Percentiles rank a stretch among this genome's conserved stretches.
These are phyloP conservation scores for Umbilicaria muhlenbergii DNA, from an alignment of 495 filamentous ascomycete genomes.

Conservation along the genomic window DNA sequence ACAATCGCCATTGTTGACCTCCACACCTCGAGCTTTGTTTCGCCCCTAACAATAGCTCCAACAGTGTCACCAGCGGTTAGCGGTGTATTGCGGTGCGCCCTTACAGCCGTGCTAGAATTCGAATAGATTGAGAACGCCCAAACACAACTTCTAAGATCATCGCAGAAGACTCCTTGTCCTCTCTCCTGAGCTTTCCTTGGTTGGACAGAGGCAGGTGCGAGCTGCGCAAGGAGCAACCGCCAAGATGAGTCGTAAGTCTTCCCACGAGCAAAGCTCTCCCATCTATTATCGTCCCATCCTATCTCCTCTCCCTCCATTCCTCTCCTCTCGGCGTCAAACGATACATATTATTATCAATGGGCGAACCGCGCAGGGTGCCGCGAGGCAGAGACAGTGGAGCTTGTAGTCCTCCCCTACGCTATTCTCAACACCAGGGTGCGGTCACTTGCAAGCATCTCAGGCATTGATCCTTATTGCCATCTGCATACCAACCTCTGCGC, in stretches of 20 bases:
- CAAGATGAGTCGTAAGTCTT: conserved; percentile 33
- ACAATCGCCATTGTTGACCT: no score
- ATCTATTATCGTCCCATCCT: neutral
- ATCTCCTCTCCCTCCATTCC: conserved; percentile 1
- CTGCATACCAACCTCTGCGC: neutral
- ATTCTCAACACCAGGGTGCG: conserved; percentile 2
- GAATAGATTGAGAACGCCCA: neutral
- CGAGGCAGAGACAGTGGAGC: conserved; percentile 3
- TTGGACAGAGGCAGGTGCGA: conserved; percentile 11
- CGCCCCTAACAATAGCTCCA: neutral
- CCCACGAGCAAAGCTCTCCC: conserved; percentile 3
- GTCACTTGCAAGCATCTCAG: conserved; percentile 1
- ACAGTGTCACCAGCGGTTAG: neutral
- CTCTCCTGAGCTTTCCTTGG: conserved; percentile 11
- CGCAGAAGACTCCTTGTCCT: neutral
- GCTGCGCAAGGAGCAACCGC: conserved; percentile 2
- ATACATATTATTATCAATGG: conserved; percentile 2
- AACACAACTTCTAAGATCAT: neutral
- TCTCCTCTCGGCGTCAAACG: conserved; percentile 1
- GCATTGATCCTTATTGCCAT: conserved; percentile 3
- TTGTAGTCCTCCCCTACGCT: conserved; percentile 2
- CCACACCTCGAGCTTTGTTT: neutral
- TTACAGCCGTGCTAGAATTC: neutral
- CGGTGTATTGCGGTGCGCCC: neutral
- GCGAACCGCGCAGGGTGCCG: conserved; percentile 11